A percentile compares a stretch with the other conserved stretches of the same genome.
Evolutionary conservation across 345 rosid species (phyloP).

Genomic region (Euclidium syriacum): DNA sequence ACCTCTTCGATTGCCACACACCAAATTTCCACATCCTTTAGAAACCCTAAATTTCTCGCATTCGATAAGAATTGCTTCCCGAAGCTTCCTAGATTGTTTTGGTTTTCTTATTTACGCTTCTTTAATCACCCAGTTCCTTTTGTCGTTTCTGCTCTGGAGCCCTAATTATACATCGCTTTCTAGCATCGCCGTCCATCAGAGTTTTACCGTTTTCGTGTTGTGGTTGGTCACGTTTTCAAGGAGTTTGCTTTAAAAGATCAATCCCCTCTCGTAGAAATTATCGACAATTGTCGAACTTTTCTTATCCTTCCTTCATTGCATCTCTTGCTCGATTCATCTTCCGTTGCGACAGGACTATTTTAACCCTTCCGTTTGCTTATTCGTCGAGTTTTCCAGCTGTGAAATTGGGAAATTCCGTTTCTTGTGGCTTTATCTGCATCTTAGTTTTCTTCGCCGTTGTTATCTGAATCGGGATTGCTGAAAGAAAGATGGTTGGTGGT

Average conservation of each 20-base stretch:
- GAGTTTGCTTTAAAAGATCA: neutral
- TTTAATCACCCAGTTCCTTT: neutral
- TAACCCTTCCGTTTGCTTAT: neutral
- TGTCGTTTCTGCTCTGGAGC: neutral
- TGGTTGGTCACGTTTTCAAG: neutral
- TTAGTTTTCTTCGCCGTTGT: neutral
- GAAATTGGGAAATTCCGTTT: neutral
- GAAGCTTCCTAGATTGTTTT: neutral
- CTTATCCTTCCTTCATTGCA: neutral
- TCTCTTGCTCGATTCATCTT: neutral
- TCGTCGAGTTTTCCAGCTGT: neutral
- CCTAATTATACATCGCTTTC: conserved; percentile 16
- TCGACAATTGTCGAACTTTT: neutral
- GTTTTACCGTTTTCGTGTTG: neutral
- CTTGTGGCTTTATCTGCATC: neutral
- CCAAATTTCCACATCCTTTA: neutral
- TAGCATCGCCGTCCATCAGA: conserved; percentile 20
- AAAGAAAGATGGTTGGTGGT: conserved; percentile 41
- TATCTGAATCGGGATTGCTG: conserved; percentile 5
- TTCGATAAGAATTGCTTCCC: neutral
- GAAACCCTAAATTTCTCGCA: conserved; percentile 6
- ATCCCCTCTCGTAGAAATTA: neutral
- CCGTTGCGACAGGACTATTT: neutral
- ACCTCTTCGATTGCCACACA: conserved; percentile 7
- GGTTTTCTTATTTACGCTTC: neutral